Evolutionary conservation across 192 early-diverging fungal genomes (phyloP), one percentile per base, ranked within the genome.

Genomic region (Backusella luteola): DNA sequence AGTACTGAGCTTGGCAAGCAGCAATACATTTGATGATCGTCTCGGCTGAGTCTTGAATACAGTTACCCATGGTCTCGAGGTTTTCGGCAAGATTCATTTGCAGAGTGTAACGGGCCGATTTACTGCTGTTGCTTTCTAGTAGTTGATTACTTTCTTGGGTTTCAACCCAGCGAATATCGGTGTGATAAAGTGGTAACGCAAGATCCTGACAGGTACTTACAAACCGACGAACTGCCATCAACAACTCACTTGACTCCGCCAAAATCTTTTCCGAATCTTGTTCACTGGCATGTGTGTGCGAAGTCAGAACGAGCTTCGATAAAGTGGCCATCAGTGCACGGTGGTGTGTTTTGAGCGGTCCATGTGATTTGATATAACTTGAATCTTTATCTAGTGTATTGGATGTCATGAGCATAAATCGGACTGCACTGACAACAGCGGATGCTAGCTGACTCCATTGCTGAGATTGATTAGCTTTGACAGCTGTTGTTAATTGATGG

Each of bases 361-460:
- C 83, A 78, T 96, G 89, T 39, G 85, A 83, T 72, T 89, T 87
- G 75, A 94, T 89, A 14, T 87, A 84, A 3, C 87, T 85, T 1
- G 90, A 87, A 32, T 96, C 92, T 63, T 89, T 90, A 26, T 89
- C 89, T 0, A 92, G 85, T 0, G 91, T 88, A 35, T 90, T 92
- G 6, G 94, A 96, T n/a, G 93, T 87, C 44, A 91, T 91, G 34
- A 98, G 86, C 88, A 98, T 93, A 12, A 90, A 89, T 29, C 96
- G 90, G 70, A 98, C 92, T 39, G 93, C 89, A 26, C 91, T 85
- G 7, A 98, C 91, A 6, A 97, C 84, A 66, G 86, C 75, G 35
- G 86, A 80, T 35, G 94, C 83, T 74, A 90, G 87, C 4, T 76
- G 67, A 19, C 91, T 69, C 78, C 88, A 94, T 59, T 85, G 79